A percentile compares a stretch with the other conserved stretches of the same genome.
phyloP scores from a whole-genome alignment of 2,329 filamentous ascomycete species.

The Botrytis elliptica region DNA sequence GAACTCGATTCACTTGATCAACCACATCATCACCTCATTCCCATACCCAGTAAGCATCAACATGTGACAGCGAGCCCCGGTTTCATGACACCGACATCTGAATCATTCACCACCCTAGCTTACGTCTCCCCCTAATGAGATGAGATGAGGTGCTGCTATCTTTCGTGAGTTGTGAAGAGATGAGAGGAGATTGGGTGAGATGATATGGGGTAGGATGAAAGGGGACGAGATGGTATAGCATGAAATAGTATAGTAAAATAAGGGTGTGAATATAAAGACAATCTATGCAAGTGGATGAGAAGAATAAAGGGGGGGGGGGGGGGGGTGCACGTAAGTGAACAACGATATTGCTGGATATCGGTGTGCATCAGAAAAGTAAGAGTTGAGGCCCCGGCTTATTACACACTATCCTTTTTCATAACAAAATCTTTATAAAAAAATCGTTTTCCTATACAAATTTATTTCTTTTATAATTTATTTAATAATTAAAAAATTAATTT shows the following conservation, averaged over 20 bases:
- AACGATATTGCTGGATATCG: not conserved
- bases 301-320: fast-evolving
- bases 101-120: not conserved
- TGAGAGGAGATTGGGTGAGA: too few relatives aligned
- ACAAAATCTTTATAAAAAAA: too few relatives aligned
- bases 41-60: not conserved
- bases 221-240: too few relatives aligned
- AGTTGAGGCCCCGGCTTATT: too few relatives aligned
- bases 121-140: not conserved
- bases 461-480: too few relatives aligned
- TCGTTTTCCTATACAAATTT: too few relatives aligned
- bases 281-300: fast-evolving
- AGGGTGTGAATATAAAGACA: not conserved
- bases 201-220: too few relatives aligned
- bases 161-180: not conserved
- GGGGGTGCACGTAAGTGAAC: not conserved
- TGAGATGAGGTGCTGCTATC: fast-evolving
- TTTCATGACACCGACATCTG: too few relatives aligned
- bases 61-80: not conserved
- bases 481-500: too few relatives aligned
- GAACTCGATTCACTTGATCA: not conserved
- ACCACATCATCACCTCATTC: not conserved
- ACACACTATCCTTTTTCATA: too few relatives aligned
- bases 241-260: too few relatives aligned
- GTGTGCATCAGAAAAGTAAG: not conserved